Base-by-base conservation (phyloP, 2,329 filamentous ascomycete species). In the Dactylellina parvicollis region DNA sequence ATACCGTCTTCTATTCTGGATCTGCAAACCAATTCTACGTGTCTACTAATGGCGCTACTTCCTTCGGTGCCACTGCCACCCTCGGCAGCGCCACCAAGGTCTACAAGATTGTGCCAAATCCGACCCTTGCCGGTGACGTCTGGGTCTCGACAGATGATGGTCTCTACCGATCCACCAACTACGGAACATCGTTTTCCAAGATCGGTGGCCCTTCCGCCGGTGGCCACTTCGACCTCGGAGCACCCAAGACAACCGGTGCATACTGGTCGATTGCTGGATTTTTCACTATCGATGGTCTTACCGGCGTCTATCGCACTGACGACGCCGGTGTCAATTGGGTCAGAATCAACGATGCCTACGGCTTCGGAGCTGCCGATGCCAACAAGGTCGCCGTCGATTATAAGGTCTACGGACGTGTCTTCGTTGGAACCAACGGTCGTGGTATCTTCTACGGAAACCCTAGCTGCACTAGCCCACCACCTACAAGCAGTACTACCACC, bases 81-180 rank as follows among this genome's bases (percentile, higher is more conserved):
- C 66, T 75, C 20, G 56, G 57, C 8, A 82, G 79, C 1, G 66
- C 57, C 5, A 64, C 57, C 4, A 40, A 47, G n/a, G 78, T 80
- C 16, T 80, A 89, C 65, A 87, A 87, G 38, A 82, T 90, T 8
- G 85, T 85, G 14, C 82, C 82, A 0, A 83, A 88, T 74, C 87
- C 87, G 0, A 82, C 83, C 4, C 81, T 82, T 9, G 85, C 86
- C 0, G 88, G 89, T 10, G 85, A 88, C 50, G 83, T 91, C 50
- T 86, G 83, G 79, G 85, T 85, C 1, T 86, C 85, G 0, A 87
- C 86, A 0, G 81, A 86, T 59, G 79, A 76, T 0, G 86, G 86
- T 4, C 79, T 88, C 50, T 87, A 85, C 80, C 83, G 83, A 75
- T 86, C 84, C 8, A 84, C 82, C 4, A 78, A 87, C 77, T 86